A percentile compares a stretch with the other conserved stretches of the same genome.
phyloP scores from a whole-genome alignment of 2,329 filamentous ascomycete species.

The Pyricularia sp. region DNA sequence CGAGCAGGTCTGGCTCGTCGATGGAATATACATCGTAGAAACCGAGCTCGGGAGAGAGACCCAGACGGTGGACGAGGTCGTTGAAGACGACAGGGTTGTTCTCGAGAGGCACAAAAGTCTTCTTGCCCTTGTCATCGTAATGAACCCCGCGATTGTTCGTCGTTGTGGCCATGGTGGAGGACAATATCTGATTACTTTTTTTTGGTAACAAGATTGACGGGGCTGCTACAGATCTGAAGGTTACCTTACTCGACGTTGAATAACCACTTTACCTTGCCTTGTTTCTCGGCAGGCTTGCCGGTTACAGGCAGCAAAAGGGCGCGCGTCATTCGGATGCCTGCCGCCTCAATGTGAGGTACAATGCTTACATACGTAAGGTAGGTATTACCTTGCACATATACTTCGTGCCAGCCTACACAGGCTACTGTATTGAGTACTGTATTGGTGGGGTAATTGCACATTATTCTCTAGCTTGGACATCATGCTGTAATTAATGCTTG shows the following conservation, averaged over 20 bases:
- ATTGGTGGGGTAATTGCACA: neutral
- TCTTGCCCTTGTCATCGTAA: neutral
- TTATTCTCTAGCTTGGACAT: neutral
- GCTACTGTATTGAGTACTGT: too few species aligned
- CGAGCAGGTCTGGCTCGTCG: slow-evolving; percentile 72
- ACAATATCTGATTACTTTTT: neutral
- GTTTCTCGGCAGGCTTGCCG: neutral
- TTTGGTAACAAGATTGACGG: neutral
- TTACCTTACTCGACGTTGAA: neutral
- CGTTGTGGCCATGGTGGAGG: neutral
- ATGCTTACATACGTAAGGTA: neutral
- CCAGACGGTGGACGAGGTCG: slow-evolving; percentile 70
- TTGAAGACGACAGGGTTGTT: slow-evolving; percentile 86
- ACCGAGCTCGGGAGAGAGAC: slow-evolving; percentile 62
- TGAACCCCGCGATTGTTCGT: neutral
- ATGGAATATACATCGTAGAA: slow-evolving; percentile 92
- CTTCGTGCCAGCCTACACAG: neutral
- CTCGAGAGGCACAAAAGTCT: slow-evolving; percentile 50
- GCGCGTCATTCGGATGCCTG: neutral
- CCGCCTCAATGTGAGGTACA: neutral
- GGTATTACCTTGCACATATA: neutral
- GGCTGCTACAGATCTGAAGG: neutral
- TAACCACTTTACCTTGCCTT: neutral
- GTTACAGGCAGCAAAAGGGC: neutral
- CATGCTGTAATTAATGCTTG: too few species aligned